Conservation (phyloP, 1,139 yeast genomes). For the Blastobotrys apis region DNA sequence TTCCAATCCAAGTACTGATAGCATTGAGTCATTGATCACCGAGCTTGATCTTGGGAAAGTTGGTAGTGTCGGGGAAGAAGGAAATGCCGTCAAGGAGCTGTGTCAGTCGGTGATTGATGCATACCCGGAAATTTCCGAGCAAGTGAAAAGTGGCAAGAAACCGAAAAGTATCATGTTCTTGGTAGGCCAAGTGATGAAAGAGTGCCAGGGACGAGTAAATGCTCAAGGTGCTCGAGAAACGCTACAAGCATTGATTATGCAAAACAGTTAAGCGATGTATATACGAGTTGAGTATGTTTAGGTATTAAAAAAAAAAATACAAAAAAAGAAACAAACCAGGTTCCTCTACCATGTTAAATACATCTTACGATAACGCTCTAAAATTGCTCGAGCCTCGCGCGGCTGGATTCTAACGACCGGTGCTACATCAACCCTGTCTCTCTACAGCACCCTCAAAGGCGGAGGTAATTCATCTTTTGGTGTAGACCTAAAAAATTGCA, state of each 20-base stretch:
- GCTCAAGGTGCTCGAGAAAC: slow-evolving; percentile 20
- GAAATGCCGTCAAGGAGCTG: slow-evolving; percentile 46
- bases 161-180: slow-evolving; percentile 63
- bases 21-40: slow-evolving; percentile 46
- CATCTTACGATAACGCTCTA: no score
- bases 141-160: slow-evolving; percentile 55
- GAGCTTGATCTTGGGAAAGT: slow-evolving; percentile 50
- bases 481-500: slow-evolving; percentile 14
- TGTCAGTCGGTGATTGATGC: slow-evolving; percentile 50
- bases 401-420: no score
- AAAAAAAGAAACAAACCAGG: no score
- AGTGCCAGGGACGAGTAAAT: slow-evolving; percentile 53
- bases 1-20: slow-evolving; percentile 38
- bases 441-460: neutral
- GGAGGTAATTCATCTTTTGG: slow-evolving; percentile 10
- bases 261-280: neutral
- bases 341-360: no score
- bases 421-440: no score
- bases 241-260: slow-evolving; percentile 1
- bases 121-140: slow-evolving; percentile 55
- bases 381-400: no score
- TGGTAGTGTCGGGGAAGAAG: slow-evolving; percentile 29
- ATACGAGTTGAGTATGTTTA: neutral
- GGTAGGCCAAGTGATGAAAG: slow-evolving; percentile 81
- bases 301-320: no score